A percentile compares a stretch with the other conserved stretches of the same genome.
Evolutionary conservation across 306 rosid genomes (phyloP).

Genomic region (Quercus suber): DNA sequence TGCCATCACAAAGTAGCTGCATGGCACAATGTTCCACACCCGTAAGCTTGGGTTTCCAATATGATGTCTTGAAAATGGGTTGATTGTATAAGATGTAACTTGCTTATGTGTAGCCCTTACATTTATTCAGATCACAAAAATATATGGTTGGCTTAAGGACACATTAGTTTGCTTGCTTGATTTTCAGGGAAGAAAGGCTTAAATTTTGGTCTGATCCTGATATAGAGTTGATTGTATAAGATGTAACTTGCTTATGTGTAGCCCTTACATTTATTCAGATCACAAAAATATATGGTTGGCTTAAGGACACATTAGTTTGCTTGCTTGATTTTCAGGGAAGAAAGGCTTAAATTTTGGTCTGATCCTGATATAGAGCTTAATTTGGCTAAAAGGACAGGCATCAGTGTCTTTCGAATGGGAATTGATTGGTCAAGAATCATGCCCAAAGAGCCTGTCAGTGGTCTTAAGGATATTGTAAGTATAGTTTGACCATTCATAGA

Average conservation of each 20-base stretch:
- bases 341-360: slow-evolving; percentile 97
- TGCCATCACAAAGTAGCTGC: slow-evolving; percentile 73
- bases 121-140: not conserved
- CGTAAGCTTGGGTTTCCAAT: slow-evolving; percentile 46
- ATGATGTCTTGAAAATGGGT: slow-evolving; percentile 4
- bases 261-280: not conserved
- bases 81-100: not conserved
- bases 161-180: slow-evolving; percentile 25
- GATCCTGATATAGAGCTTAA: slow-evolving; percentile 93
- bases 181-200: slow-evolving; percentile 87
- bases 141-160: slow-evolving; percentile 4
- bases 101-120: not conserved
- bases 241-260: not conserved
- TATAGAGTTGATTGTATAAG: slow-evolving; percentile 40
- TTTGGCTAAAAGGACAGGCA: slow-evolving; percentile 82
- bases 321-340: slow-evolving; percentile 67
- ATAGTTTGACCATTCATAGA: slow-evolving; percentile 19
- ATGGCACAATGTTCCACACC: slow-evolving; percentile 92
- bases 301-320: slow-evolving; percentile 13
- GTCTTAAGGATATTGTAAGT: slow-evolving; percentile 70
- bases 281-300: not conserved
- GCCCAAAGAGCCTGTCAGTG: slow-evolving; percentile 72
- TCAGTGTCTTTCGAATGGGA: slow-evolving; percentile 89
- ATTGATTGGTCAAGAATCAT: slow-evolving; percentile 93
- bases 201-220: slow-evolving; percentile 99